Evolutionary conservation across 2,329 filamentous ascomycete genomes (phyloP).

Genomic region (Xylariaceae sp.): DNA sequence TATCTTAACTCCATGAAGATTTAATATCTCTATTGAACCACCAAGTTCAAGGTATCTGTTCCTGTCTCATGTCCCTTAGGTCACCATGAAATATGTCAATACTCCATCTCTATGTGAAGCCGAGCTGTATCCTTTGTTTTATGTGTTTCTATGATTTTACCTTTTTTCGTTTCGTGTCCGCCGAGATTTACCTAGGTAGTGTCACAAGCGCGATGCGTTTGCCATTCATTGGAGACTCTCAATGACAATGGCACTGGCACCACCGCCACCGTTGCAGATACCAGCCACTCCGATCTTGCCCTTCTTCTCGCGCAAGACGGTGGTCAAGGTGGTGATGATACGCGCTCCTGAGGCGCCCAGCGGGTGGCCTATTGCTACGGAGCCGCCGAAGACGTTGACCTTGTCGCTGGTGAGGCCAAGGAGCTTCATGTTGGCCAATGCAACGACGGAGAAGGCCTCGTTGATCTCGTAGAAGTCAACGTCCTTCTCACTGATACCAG

Average conservation of each 20-base stretch:
- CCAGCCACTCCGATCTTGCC: slow-evolving; percentile 91
- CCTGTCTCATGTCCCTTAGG: too few relatives aligned
- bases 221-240: slow-evolving; percentile 54
- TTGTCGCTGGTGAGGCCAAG: slow-evolving; percentile 76
- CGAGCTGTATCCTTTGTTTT: too few relatives aligned
- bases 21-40: too few relatives aligned
- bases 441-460: slow-evolving; percentile 96
- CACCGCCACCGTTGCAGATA: slow-evolving; percentile 97
- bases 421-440: slow-evolving; percentile 93
- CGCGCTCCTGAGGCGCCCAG: slow-evolving; percentile 91
- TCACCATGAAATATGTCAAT: too few relatives aligned
- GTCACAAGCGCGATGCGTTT: too few relatives aligned
- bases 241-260: slow-evolving; percentile 89
- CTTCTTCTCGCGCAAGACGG: slow-evolving; percentile 85
- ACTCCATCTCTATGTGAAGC: too few relatives aligned
- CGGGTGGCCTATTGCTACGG: slow-evolving; percentile 93
- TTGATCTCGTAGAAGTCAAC: slow-evolving; percentile 98
- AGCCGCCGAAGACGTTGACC: slow-evolving; percentile 93
- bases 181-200: too few relatives aligned
- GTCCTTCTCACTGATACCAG: slow-evolving; percentile 71
- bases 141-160: too few relatives aligned
- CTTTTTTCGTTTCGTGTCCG: too few relatives aligned
- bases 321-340: slow-evolving; percentile 85
- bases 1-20: too few relatives aligned
- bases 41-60: too few relatives aligned